Base-by-base conservation (phyloP, 306 rosid genomes). In the Hylodesmum podocarpum region DNA sequence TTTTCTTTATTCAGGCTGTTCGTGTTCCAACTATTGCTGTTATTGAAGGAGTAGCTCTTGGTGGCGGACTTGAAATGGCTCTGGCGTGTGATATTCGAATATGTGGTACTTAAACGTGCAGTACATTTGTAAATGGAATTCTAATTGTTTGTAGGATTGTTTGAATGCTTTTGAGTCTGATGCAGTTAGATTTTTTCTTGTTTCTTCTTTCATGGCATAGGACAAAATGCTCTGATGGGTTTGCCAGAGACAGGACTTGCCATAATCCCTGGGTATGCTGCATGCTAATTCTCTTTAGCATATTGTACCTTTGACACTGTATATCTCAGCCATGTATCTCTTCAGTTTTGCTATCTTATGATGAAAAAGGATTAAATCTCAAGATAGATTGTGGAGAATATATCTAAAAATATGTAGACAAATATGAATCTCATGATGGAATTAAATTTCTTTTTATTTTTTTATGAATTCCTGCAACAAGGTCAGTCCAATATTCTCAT, bases 191-290 rank as follows among this genome's bases (percentile, higher is more conserved):
- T 27, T 33, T 74, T 43, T 73, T 78, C 72, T 78, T 58, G 41
- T 57, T 76, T 65, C 69, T 64, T 61, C 68, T 66, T 57, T 78
- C 73, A 72, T 74, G 81, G 66, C 57, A 34, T 79, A 95, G 99
- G 97, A 41, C 89, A 91, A 84, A 89, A 85, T 67, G 92, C 92
- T 47, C 50, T 87, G 69, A 65, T 95, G 85, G 93, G 90, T 81
- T 84, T 95, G 86, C 99, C 99, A 65, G 99, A 95, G 90, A 92
- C 97, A 53, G 97, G 96, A 88, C 97, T 90, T 10, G 99, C 99
- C 72, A 92, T 92, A 81, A 92, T 95, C 83, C 97, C 99, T 61
- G 97, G 97, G 99, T 95, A 81, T 44, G 89, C 71, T 68, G 64
- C 65, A 19, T 55, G 22, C 80, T 77, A 73, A 66, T 67, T 79